Base-by-base conservation (phyloP, 345 rosid species). In the Clausena lansium region DNA sequence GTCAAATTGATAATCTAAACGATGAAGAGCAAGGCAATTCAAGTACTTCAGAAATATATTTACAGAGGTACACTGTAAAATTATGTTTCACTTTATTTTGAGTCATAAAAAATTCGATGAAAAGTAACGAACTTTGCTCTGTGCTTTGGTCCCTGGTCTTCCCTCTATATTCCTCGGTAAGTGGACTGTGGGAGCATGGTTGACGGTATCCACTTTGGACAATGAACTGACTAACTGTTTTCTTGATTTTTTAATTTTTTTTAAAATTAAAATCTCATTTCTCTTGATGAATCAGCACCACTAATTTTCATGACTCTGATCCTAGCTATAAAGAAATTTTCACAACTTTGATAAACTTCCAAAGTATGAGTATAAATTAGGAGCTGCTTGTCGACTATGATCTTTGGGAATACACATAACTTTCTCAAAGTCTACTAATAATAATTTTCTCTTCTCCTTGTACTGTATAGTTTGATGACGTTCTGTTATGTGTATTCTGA, bases 31-130 rank as follows among this genome's bases (percentile, higher is more conserved):
- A 76, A 80, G 86, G 67, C 54, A 76, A 63, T 60, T 39, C 35
- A 54, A 81, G 66, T 78, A 39, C 78, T 47, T 76, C 75, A 14
- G 88, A 82, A 82, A 87, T 83, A 71, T 83, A 84, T 67, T 74
- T 77, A 69, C 80, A 84, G 75, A 89, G 98, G 99, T 93, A 76
- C 38, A 33, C 47, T 65, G 33, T 19, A 33, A 71, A 33, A 9
- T 77, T 70, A 24, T 47, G 55, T 60, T 73, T 70, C 25, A 50
- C 33, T 30, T 33, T 33, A 70, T 70, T 28, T 68, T 57, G 6
- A 9, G 22, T 17, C 5, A 45, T n/a, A 10, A 17, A 32, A 22
- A 63, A 32, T 52, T 22, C 1, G 22, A 52, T 52, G 22, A 19
- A 52, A 52, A 52, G 57, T 52, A 6, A 52, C 57, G 22, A 52